These are phyloP conservation scores for Hydnomerulius pinastri DNA, from an alignment of 768 basidiomycete species.

Conservation along the genomic window DNA sequence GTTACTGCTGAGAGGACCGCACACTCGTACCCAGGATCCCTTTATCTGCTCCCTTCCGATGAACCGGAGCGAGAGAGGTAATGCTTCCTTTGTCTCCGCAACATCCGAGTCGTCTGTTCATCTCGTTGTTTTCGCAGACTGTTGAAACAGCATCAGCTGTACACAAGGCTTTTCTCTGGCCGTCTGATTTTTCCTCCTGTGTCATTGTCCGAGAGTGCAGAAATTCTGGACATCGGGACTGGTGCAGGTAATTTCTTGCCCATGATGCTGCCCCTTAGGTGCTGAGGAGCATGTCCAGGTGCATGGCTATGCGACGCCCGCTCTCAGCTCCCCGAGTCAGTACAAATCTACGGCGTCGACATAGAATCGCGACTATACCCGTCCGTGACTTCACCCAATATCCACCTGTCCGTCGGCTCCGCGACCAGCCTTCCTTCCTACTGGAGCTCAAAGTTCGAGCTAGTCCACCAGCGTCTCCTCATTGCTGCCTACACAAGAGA, in stretches of 20 bases:
- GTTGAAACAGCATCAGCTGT: slow-evolving; percentile 18
- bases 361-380: slow-evolving; percentile 26
- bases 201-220: slow-evolving; percentile 11
- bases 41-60: slow-evolving; percentile 27
- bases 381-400: slow-evolving; percentile 1
- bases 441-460: slow-evolving; percentile 32
- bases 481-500: slow-evolving; percentile 27
- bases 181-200: slow-evolving; percentile 24
- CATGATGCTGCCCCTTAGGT: no score
- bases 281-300: no score
- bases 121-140: slow-evolving; percentile 9
- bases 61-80: slow-evolving; percentile 29
- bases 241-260: slow-evolving; percentile 18
- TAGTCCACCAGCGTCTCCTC: slow-evolving; percentile 36
- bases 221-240: slow-evolving; percentile 25
- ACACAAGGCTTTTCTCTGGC: slow-evolving; percentile 20
- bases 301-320: slow-evolving; percentile 25
- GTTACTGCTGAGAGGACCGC: slow-evolving; percentile 11
- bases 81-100: neutral
- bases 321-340: slow-evolving; percentile 12
- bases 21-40: slow-evolving; percentile 21
- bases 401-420: slow-evolving; percentile 26
- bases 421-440: slow-evolving; percentile 29
- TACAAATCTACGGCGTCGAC: slow-evolving; percentile 26
- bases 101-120: no score